Evolutionary conservation across 768 basidiomycete species (phyloP), one percentile per base, ranked within the genome.

Genomic region (Pulveroboletus sp.): DNA sequence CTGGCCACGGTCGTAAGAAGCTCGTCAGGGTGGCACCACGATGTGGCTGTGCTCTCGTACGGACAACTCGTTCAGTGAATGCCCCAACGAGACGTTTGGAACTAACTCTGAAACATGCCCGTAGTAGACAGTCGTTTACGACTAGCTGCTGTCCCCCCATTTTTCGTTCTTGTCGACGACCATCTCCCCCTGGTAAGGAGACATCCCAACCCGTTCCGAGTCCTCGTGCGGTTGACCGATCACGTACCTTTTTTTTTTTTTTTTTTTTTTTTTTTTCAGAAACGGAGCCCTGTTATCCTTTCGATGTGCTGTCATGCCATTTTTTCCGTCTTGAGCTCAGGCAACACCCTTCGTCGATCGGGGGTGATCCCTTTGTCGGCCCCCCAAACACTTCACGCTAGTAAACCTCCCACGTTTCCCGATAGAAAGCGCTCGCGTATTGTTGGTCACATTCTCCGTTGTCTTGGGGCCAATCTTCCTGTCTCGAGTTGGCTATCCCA

Each of bases 31-130:
- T n/a, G n/a, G n/a, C n/a, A n/a, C 18, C 14, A 32, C 42, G 14
- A 15, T 28, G 57, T 59, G 57, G 61, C 61, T 46, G 54, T 61
- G 57, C 15, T 14, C 14, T 33, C 32, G 11, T 33, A 5, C 31
- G 12, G 4, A 6, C 30, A 27, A 39, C 21, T 24, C 24, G 15
- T 6, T 6, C 14, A n/a, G 24, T 3, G 35, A 18, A 32, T 10
- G 39, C 4, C 5, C 8, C 8, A n/a, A 26, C 30, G 31, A 21
- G 27, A 2, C 3, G 21, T 21, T 21, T 21, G 21, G 21, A 21
- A 3, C 21, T 21, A 21, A 21, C 21, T 21, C 21, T 21, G 21
- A 21, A 21, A 21, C 21, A 14, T 11, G 10, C 15, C 12, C 24
- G 31, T 18, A 21, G 17, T 43, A 28, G 27, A 28, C 18, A 28